phyloP scores from a whole-genome alignment of 1,284 basidiomycete species.

The Cryptococcus hybrid region DNA sequence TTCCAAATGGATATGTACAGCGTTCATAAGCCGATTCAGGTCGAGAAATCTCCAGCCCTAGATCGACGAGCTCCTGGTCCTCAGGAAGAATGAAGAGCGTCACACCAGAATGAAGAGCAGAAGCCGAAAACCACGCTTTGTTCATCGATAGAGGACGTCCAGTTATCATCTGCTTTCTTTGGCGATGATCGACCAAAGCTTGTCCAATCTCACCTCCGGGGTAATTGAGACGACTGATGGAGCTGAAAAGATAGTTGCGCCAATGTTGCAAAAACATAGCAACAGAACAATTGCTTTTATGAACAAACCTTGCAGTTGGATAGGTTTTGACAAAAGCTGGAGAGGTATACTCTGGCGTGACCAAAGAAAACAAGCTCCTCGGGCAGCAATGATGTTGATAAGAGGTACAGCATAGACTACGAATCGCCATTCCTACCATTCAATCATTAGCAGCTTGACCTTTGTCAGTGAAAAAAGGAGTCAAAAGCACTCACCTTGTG shows the following conservation, averaged over 20 bases:
- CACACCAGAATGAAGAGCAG: neutral
- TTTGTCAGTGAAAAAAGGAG: neutral
- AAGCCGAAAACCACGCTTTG: neutral
- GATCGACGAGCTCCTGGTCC: neutral
- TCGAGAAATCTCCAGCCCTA: neutral
- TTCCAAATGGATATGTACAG: neutral
- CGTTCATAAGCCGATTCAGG: constrained; percentile 5
- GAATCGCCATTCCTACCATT: constrained; percentile 80
- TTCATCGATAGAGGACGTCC: neutral
- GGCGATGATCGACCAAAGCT: neutral
- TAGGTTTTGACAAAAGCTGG: neutral
- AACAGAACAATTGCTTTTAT: no score
- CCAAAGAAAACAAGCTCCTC: constrained; percentile 50
- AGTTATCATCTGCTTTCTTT: neutral
- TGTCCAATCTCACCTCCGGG: neutral
- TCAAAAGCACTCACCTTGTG: constrained; percentile 58
- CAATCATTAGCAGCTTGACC: neutral
- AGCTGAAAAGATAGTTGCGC: neutral
- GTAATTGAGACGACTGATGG: neutral
- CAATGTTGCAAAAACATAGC: no score
- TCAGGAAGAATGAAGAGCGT: neutral
- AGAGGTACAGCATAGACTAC: constrained; percentile 81
- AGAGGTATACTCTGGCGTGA: neutral
- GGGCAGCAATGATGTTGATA: constrained; percentile 75
- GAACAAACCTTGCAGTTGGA: neutral